Evolutionary conservation across 495 filamentous ascomycete species (phyloP).

Genomic region (Penicillium mononematosum): DNA sequence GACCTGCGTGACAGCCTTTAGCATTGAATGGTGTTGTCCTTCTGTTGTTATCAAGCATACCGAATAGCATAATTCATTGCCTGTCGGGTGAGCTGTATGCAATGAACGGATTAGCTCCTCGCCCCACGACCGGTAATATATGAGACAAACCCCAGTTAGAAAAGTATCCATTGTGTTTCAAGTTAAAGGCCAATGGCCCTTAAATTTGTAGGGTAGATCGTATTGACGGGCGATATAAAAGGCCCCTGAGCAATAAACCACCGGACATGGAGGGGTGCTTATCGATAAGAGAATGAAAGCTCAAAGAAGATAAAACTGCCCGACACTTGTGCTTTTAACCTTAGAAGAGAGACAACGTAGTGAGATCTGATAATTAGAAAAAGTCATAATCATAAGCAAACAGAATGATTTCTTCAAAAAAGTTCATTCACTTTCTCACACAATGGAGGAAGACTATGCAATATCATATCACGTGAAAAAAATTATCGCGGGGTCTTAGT

Average conservation of each 20-base stretch:
- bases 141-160: slow-evolving; percentile 57
- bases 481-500: slow-evolving; percentile 38
- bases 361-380: not conserved
- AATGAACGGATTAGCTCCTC: slow-evolving; percentile 7
- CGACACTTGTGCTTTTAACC: not conserved
- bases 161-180: slow-evolving; percentile 71
- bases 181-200: slow-evolving; percentile 2
- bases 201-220: slow-evolving; percentile 5
- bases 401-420: not conserved
- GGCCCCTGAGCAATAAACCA: slow-evolving; percentile 21
- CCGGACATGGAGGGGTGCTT: slow-evolving; percentile 30
- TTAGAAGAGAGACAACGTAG: not conserved
- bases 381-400: not conserved
- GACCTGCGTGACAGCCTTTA: slow-evolving; percentile 49
- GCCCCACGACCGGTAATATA: not conserved
- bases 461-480: slow-evolving; percentile 23
- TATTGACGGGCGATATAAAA: slow-evolving; percentile 10
- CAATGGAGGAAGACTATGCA: not conserved
- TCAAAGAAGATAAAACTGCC: slow-evolving; percentile 4
- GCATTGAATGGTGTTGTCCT: not conserved
- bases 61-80: slow-evolving; percentile 89
- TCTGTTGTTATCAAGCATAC: slow-evolving; percentile 27
- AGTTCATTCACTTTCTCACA: not conserved
- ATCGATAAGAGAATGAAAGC: slow-evolving; percentile 37
- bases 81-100: slow-evolving; percentile 65